A percentile compares a stretch with the other conserved stretches of the same genome.
These are phyloP conservation scores for Pleurotus tuber-regium DNA, from an alignment of 768 basidiomycete species.

Conservation along the genomic window DNA sequence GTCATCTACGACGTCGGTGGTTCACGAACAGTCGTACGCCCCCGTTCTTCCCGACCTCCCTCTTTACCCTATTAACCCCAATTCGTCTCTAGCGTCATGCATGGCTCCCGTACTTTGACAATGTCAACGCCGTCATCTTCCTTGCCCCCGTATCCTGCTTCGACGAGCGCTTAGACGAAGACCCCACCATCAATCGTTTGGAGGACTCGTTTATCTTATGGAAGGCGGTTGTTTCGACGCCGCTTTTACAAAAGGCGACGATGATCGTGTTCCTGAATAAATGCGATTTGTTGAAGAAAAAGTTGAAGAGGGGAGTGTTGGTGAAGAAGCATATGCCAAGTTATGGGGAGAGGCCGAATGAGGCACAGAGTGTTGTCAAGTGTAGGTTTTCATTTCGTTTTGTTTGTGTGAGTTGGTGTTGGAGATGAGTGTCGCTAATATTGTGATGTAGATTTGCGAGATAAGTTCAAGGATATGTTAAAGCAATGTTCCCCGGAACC, in stretches of 20 bases:
- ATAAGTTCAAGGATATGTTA: slow-evolving; percentile 68
- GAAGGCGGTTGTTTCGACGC: slow-evolving; percentile 66
- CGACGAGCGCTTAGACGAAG: slow-evolving; percentile 72
- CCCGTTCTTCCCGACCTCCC: slow-evolving; percentile 1
- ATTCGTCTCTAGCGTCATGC: slow-evolving; percentile 53
- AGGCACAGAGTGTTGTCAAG: slow-evolving; percentile 56
- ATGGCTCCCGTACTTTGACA: slow-evolving; percentile 81
- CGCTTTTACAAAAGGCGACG: slow-evolving; percentile 57
- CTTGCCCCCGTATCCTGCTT: slow-evolving; percentile 80
- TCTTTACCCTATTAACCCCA: slow-evolving; percentile 10
- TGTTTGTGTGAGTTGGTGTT: background rate
- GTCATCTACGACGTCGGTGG: slow-evolving; percentile 77
- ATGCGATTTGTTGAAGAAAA: slow-evolving; percentile 65
- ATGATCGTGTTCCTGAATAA: slow-evolving; percentile 68
- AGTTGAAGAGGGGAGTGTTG: slow-evolving; percentile 56
- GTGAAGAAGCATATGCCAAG: slow-evolving; percentile 61
- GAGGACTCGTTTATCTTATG: slow-evolving; percentile 74
- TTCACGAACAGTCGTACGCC: slow-evolving; percentile 59
- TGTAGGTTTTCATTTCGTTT: slow-evolving; percentile 42
- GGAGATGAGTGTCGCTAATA: too few species aligned
- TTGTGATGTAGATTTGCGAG: slow-evolving; percentile 51
- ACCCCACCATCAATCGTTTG: slow-evolving; percentile 65
- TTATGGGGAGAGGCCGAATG: slow-evolving; percentile 70
- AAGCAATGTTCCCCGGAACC: slow-evolving; percentile 53
- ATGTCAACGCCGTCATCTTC: slow-evolving; percentile 78